Evolutionary conservation across 352 stramenopile species (phyloP).

Genomic region (Nannochloropsis limnetica): DNA sequence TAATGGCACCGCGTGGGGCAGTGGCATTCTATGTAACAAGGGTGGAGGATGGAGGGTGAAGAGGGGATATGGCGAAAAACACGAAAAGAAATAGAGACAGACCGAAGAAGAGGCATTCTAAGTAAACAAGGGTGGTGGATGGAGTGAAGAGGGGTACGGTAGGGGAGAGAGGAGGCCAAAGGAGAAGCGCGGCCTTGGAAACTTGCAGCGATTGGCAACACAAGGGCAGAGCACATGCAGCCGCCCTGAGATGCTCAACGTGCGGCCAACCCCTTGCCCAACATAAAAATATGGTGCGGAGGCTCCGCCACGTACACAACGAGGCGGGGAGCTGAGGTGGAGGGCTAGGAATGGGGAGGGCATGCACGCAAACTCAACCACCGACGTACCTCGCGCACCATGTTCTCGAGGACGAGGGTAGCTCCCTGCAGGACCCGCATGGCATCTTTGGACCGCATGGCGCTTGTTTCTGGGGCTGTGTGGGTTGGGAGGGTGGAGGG

Average conservation of each 20-base stretch:
- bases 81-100: too few relatives aligned
- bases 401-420: constrained; percentile 15
- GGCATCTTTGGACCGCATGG: constrained; percentile 18
- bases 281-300: background rate
- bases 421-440: constrained; percentile 21
- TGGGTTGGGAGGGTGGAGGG: background rate
- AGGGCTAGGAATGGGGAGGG: too few relatives aligned
- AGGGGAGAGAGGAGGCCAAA: background rate
- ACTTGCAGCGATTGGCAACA: background rate
- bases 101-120: too few relatives aligned
- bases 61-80: too few relatives aligned
- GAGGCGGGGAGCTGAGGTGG: background rate
- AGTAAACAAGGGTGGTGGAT: background rate
- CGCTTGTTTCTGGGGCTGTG: background rate
- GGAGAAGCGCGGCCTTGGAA: background rate
- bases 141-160: background rate
- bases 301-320: background rate
- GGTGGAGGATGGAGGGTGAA: background rate
- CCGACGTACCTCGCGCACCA: constrained; percentile 11
- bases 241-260: background rate
- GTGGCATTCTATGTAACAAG: background rate
- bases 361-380: background rate
- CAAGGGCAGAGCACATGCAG: background rate
- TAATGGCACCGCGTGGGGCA: background rate
- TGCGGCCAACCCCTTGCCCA: background rate